Percentiles rank a stretch among this genome's conserved stretches.
These are phyloP conservation scores for Amanita rubescens DNA, from an alignment of 768 basidiomycete genomes.

Conservation along the genomic window DNA sequence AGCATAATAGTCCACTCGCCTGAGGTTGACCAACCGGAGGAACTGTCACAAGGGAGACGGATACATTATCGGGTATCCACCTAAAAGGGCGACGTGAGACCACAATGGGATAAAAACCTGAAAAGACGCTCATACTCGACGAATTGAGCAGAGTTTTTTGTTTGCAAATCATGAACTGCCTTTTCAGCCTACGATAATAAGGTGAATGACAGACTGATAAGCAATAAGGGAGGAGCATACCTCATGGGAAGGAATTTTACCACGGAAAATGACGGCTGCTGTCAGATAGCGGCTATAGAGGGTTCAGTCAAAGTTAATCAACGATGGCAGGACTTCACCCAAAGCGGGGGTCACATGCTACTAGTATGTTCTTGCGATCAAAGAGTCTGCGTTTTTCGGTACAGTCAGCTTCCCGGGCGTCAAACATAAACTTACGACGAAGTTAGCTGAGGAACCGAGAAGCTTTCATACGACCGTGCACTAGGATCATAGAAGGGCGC, in stretches of 20 bases:
- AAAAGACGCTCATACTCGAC: slow-evolving; percentile 54
- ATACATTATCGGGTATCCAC: slow-evolving; percentile 91
- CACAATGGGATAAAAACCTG: background rate
- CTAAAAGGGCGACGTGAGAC: slow-evolving; percentile 24
- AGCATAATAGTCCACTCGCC: slow-evolving; percentile 27
- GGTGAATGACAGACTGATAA: slow-evolving; percentile 32
- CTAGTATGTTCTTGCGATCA: slow-evolving; percentile 71
- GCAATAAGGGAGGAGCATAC: slow-evolving; percentile 48
- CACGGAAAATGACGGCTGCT: slow-evolving; percentile 83
- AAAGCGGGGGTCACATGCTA: slow-evolving; percentile 74
- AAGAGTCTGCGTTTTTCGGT: slow-evolving; percentile 49
- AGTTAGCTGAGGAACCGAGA: slow-evolving; percentile 64
- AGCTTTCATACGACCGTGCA: slow-evolving; percentile 50
- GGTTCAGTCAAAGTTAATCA: background rate
- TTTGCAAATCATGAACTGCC: slow-evolving; percentile 66
- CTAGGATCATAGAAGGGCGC: slow-evolving; percentile 78
- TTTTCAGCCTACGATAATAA: slow-evolving; percentile 35
- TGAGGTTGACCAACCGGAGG: slow-evolving; percentile 75
- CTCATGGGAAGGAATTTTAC: slow-evolving; percentile 72
- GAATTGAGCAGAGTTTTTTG: slow-evolving; percentile 65
- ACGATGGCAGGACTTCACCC: slow-evolving; percentile 41
- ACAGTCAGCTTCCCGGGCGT: background rate
- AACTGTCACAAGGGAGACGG: slow-evolving; percentile 73
- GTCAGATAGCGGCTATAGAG: slow-evolving; percentile 70
- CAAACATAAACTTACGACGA: slow-evolving; percentile 43